Evolutionary conservation across 2,329 filamentous ascomycete species (phyloP), one percentile per base, ranked within the genome.

Genomic region (Alternaria tenuissima): DNA sequence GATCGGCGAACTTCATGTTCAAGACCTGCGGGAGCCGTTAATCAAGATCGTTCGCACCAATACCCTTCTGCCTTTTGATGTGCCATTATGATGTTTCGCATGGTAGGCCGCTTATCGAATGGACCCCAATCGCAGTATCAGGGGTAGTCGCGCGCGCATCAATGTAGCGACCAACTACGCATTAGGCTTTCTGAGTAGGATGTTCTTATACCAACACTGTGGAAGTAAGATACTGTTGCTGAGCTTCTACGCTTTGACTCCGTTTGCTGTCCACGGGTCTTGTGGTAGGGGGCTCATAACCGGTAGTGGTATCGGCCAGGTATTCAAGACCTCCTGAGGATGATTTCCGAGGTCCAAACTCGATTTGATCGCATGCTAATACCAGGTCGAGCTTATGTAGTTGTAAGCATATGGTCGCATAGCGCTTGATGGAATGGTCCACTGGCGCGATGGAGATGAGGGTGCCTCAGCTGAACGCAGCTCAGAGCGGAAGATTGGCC

Each of bases 1-100:
- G 22, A 20, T 39, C 58, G 58, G 58, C 54, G 49, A 53, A 61
- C 34, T 16, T 55, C 52, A 24, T 34, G 26, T n/a, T 43, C 7
- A 18, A 28, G 14, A 30, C 44, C 42, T 54, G 4, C 18, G 16
- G 26, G 9, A 39, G 18, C 18, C 22, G 18, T 41, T n/a, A 41
- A 34, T 24, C 5, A n/a, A n/a, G 38, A 24, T 28, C 18, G 11
- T 9, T 24, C 12, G 20, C 20, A 14, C 46, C 1, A 14, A 49
- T 18, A n/a, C 5, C 36, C 20, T 49, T 49, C 20, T 49, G 38
- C 32, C 11, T 8, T 26, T 12, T 3, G 14, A 30, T 36, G 2
- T 3, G 20, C n/a, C n/a, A 22, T 38, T 7, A 7, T 26, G 20
- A 20, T 36, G 14, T 24, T 49, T 12, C 20, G 3, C 30, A 49